phyloP scores from a whole-genome alignment of 139 green algal species.

The Asterochloris erici region DNA sequence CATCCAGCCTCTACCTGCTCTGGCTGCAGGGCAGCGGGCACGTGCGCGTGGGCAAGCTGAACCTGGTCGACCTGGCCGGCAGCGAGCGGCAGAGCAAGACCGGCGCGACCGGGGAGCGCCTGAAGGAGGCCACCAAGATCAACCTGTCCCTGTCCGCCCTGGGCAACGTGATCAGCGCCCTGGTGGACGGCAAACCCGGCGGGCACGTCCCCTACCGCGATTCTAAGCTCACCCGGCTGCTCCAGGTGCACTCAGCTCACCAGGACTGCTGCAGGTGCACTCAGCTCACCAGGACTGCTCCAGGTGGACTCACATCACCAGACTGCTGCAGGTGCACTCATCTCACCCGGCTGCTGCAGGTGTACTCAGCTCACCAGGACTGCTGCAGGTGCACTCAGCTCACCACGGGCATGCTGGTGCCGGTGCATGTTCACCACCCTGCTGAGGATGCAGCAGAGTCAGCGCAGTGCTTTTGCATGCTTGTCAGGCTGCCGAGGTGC shows the following conservation, averaged over 20 bases:
- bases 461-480: too few relatives aligned
- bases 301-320: slow-evolving; percentile 23
- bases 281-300: slow-evolving; percentile 29
- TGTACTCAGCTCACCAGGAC: too few relatives aligned
- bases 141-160: slow-evolving; percentile 79
- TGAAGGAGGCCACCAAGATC: slow-evolving; percentile 79
- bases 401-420: too few relatives aligned
- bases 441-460: too few relatives aligned
- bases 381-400: too few relatives aligned
- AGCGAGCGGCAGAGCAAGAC: slow-evolving; percentile 67
- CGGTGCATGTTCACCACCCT: too few relatives aligned
- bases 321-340: too few relatives aligned
- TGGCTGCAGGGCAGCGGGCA: slow-evolving; percentile 36
- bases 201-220: slow-evolving; percentile 61
- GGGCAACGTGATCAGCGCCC: slow-evolving; percentile 88
- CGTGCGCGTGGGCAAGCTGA: slow-evolving; percentile 78
- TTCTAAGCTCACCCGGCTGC: slow-evolving; percentile 55
- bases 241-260: slow-evolving; percentile 29
- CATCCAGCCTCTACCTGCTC: too few relatives aligned
- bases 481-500: too few relatives aligned
- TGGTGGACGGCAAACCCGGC: slow-evolving; percentile 34
- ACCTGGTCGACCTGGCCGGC: slow-evolving; percentile 88
- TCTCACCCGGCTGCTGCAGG: slow-evolving; percentile 57
- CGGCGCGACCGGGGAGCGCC: slow-evolving; percentile 69
- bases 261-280: too few relatives aligned